Evolutionary conservation across 1,284 basidiomycete species (phyloP).

Genomic region (Ganoderma resinaceum): DNA sequence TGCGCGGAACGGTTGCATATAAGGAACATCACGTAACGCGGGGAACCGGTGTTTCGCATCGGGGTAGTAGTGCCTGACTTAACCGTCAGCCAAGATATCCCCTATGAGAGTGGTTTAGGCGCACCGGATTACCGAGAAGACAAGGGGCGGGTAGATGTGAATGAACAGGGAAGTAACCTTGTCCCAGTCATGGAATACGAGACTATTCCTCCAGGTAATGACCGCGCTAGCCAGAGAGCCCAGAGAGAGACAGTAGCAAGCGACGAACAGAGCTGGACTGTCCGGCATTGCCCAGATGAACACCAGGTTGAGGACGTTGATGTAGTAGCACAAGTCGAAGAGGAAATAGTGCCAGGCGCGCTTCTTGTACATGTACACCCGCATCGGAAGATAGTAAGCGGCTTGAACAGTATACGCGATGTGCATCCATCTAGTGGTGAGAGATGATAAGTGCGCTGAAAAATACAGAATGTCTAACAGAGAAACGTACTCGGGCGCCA

Average conservation of each 20-base stretch:
- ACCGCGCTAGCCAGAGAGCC: slow-evolving; percentile 92
- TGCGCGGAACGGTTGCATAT: slow-evolving; percentile 67
- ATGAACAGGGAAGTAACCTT: slow-evolving; percentile 93
- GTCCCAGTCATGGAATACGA: slow-evolving; percentile 96
- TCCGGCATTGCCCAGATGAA: slow-evolving; percentile 87
- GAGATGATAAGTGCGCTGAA: slow-evolving; percentile 9
- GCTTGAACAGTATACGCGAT: slow-evolving; percentile 80
- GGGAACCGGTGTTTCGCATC: slow-evolving; percentile 81
- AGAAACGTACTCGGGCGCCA: slow-evolving; percentile 78
- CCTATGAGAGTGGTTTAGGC: background rate
- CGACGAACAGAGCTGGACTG: slow-evolving; percentile 79
- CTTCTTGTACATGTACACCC: slow-evolving; percentile 86
- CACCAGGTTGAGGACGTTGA: slow-evolving; percentile 87
- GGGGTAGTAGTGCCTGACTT: slow-evolving; percentile 81
- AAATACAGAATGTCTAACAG: slow-evolving; percentile 31
- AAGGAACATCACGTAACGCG: slow-evolving; percentile 70
- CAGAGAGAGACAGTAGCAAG: slow-evolving; percentile 88
- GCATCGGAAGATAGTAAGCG: slow-evolving; percentile 80
- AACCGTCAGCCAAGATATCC: background rate
- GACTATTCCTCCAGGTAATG: slow-evolving; percentile 95
- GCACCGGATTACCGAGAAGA: slow-evolving; percentile 88
- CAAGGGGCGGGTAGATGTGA: slow-evolving; percentile 88
- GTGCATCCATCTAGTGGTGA: slow-evolving; percentile 70
- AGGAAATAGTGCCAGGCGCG: slow-evolving; percentile 94
- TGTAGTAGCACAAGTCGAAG: slow-evolving; percentile 92